A percentile compares a stretch with the other conserved stretches of the same genome.
phyloP scores from a whole-genome alignment of 1,139 yeast species.

The Candida pseudocylindracea region DNA sequence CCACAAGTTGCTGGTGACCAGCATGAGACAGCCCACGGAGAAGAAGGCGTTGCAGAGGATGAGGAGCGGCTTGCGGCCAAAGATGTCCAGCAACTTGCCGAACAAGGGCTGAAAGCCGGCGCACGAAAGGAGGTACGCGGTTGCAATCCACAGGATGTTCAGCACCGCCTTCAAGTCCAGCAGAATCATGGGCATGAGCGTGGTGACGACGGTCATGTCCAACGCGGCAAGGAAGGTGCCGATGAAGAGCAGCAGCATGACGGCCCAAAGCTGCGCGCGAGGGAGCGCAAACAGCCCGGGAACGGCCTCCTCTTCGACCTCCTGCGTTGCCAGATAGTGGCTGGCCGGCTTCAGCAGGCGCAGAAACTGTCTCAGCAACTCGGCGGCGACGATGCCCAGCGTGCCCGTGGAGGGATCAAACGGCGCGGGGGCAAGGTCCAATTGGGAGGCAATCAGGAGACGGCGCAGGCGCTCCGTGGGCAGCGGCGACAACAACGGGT shows the following conservation, averaged over 20 bases:
- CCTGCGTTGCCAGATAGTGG: too few species aligned
- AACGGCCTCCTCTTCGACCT: not conserved
- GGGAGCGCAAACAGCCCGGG: constrained; percentile 12
- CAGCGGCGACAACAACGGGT: too few species aligned
- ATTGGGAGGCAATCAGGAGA: too few species aligned
- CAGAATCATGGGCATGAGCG: constrained; percentile 18
- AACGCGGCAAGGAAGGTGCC: constrained; percentile 19
- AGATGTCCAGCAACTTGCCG: constrained; percentile 72
- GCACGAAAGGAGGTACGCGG: constrained; percentile 14
- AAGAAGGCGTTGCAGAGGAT: constrained; percentile 14
- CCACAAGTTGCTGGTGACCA: constrained; percentile 16
- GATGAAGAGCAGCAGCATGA: constrained; percentile 15
- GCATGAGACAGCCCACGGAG: constrained; percentile 17
- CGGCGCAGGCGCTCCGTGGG: too few species aligned
- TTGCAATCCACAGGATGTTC: constrained; percentile 24
- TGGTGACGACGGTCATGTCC: constrained; percentile 22
- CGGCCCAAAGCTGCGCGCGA: constrained; percentile 9
- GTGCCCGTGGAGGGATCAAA: not conserved
- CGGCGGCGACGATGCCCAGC: not conserved
- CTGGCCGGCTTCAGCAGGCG: too few species aligned
- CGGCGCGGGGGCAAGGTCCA: too few species aligned
- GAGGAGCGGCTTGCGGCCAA: constrained; percentile 20
- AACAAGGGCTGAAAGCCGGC: constrained; percentile 32
- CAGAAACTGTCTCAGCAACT: not conserved
- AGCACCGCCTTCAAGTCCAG: constrained; percentile 18